phyloP scores from a whole-genome alignment of 495 filamentous ascomycete genomes.

The Aspergillus bertholletiae region DNA sequence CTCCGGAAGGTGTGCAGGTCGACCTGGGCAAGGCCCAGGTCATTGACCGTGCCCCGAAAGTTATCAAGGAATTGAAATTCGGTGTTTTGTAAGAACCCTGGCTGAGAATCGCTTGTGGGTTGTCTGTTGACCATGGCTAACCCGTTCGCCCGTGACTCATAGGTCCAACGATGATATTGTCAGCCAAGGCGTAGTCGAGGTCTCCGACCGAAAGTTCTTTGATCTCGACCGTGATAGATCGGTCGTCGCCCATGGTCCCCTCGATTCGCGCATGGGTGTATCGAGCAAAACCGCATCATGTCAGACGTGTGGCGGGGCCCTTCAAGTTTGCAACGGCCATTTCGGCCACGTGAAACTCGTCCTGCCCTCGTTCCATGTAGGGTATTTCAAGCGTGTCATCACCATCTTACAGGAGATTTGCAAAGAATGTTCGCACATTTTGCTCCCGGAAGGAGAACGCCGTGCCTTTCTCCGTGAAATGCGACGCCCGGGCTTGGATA shows the following conservation, averaged over 20 bases:
- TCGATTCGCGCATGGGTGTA: constrained; percentile 86
- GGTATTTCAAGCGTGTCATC: constrained; percentile 89
- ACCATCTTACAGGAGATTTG: constrained; percentile 89
- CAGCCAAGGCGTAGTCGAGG: constrained; percentile 87
- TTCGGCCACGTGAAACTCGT: constrained; percentile 90
- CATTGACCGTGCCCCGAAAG: constrained; percentile 79
- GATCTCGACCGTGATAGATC: constrained; percentile 71
- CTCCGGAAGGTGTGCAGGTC: constrained; percentile 44
- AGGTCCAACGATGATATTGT: constrained; percentile 91
- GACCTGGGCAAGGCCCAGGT: constrained; percentile 81
- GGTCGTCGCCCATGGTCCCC: constrained; percentile 73
- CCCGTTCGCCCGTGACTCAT: constrained; percentile 7
- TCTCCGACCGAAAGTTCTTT: constrained; percentile 86
- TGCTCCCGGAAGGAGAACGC: constrained; percentile 73
- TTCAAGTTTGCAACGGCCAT: constrained; percentile 86
- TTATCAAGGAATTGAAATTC: constrained; percentile 90
- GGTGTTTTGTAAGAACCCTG: constrained; percentile 68
- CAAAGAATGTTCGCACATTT: constrained; percentile 67
- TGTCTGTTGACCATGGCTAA: constrained; percentile 20
- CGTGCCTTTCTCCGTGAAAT: constrained; percentile 71
- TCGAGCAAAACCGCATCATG: constrained; percentile 72
- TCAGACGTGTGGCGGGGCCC: constrained; percentile 72
- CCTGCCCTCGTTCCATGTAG: constrained; percentile 89
- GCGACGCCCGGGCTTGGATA: constrained; percentile 79
- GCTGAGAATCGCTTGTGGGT: background rate